Base-by-base conservation (phyloP, 2,329 filamentous ascomycete genomes). In the Triangularia setosa region DNA sequence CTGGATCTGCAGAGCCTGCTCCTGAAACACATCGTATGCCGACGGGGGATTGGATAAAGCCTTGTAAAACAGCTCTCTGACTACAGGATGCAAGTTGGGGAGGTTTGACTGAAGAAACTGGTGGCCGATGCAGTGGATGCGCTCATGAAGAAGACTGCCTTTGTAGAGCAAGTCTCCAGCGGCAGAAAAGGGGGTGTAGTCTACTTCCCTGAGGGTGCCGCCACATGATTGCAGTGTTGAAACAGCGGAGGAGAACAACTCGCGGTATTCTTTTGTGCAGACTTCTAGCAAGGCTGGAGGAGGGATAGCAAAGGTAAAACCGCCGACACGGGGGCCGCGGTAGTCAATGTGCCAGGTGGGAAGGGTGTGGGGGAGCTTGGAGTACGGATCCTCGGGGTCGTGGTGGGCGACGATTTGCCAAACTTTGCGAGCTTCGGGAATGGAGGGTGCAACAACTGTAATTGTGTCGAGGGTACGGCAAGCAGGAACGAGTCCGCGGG, bases 391-490 rank as follows among this genome's bases (percentile, higher is more conserved):
- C 9, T 77, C 72, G 1, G 71, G 66, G 68, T 85, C 83, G 58
- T 79, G 78, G 11, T 74, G 75, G 30, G 79, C 78, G 27, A 79
- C 74, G 3, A 79, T 73, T 23, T 80, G 77, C 81, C 83, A 84
- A 4, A 85, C 75, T 2, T 67, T 74, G 35, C 80, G 74, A 6
- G 81, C 80, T 67, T 86, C 83, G 4, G 75, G 72, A 11, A 83
- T 75, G 3, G 75, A 80, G n/a, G 72, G 72, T 1, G 83, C 77
- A 57, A 83, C 75, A 54, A 85, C 76, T 2, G 83, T 79, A 53
- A 84, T 79, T 64, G 81, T 84, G 72, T 86, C 84, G 1, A 85
- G 75, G 4, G 79, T 83, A 24, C 79, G 74, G 65, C 83, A 86
- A 11, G 84, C 84, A 23, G 82, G 83, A 8, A 80, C 80, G 0